Conservation (phyloP, 2,329 filamentous ascomycete species). For the Bretziella fagacearum region DNA sequence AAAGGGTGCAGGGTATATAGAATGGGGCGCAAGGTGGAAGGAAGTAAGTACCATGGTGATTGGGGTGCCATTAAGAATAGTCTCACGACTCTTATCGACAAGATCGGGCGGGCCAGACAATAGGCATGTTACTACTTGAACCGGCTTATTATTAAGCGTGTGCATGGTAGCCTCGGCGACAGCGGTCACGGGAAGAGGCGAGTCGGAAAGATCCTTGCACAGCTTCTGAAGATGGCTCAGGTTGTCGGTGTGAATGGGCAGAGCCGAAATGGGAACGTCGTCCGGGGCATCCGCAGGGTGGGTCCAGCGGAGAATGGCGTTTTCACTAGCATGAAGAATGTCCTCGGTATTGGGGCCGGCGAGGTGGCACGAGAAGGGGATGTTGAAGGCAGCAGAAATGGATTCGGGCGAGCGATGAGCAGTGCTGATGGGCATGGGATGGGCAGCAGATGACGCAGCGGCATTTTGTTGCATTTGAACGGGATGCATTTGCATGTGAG, state of each 20-base stretch:
- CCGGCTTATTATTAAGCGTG: slow-evolving; percentile 51
- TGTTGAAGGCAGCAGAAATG: slow-evolving; percentile 87
- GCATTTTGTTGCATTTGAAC: slow-evolving; percentile 18
- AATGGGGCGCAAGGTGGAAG: no score
- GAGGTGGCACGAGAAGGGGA: slow-evolving; percentile 86
- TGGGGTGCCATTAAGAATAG: slow-evolving; percentile 78
- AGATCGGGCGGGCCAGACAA: slow-evolving; percentile 75
- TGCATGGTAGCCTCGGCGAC: slow-evolving; percentile 60
- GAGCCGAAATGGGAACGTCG: slow-evolving; percentile 66
- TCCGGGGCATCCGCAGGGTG: slow-evolving; percentile 77
- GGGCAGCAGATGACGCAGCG: not conserved
- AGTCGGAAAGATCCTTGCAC: slow-evolving; percentile 66
- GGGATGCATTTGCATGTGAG: slow-evolving; percentile 28
- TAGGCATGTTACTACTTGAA: slow-evolving; percentile 70
- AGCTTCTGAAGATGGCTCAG: slow-evolving; percentile 61
- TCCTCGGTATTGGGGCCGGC: slow-evolving; percentile 86
- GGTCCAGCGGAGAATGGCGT: slow-evolving; percentile 81
- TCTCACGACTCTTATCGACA: slow-evolving; percentile 78
- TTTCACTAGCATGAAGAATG: slow-evolving; percentile 78
- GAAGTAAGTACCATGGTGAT: slow-evolving; percentile 63
- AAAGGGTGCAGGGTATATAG: no score
- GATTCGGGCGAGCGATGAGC: slow-evolving; percentile 9
- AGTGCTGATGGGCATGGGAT: slow-evolving; percentile 10
- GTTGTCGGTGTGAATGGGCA: slow-evolving; percentile 84
- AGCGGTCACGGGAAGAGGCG: slow-evolving; percentile 57